A percentile compares a stretch with the other conserved stretches of the same genome.
phyloP scores from a whole-genome alignment of 306 rosid genomes.

The Malus asiatica region DNA sequence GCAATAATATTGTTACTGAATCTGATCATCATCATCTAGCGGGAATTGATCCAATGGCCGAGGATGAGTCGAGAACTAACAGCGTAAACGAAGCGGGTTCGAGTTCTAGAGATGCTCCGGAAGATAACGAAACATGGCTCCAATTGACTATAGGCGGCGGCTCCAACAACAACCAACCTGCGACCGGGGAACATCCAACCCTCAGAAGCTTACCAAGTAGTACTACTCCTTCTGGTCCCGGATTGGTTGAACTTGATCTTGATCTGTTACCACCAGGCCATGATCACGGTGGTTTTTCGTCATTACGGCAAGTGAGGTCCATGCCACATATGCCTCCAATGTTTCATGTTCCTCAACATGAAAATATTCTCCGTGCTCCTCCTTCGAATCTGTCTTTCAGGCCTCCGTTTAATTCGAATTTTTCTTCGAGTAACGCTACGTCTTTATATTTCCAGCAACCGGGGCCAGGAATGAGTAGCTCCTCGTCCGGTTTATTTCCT shows the following conservation, averaged over 20 bases:
- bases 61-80: conserved; percentile 51
- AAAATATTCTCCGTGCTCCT: neutral
- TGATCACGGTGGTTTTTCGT: neutral
- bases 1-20: neutral
- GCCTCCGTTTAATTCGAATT: neutral
- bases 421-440: conserved; percentile 2
- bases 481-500: conserved; percentile 13
- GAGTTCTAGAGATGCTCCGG: neutral
- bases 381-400: neutral
- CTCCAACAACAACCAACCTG: neutral
- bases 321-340: neutral
- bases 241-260: conserved; percentile 60
- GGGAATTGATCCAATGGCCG: conserved; percentile 35
- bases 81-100: conserved; percentile 22
- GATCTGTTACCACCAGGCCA: conserved; percentile 42
- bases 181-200: neutral
- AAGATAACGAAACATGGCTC: conserved; percentile 49
- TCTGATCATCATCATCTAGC: neutral
- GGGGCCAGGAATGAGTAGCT: conserved; percentile 18
- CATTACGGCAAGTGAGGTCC: neutral
- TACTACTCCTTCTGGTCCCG: neutral
- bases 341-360: neutral
- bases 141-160: conserved; percentile 59
- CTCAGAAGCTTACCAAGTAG: neutral
- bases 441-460: conserved; percentile 35